Conservation (phyloP, 2,329 filamentous ascomycete species). For the Aureobasidium sp. region DNA sequence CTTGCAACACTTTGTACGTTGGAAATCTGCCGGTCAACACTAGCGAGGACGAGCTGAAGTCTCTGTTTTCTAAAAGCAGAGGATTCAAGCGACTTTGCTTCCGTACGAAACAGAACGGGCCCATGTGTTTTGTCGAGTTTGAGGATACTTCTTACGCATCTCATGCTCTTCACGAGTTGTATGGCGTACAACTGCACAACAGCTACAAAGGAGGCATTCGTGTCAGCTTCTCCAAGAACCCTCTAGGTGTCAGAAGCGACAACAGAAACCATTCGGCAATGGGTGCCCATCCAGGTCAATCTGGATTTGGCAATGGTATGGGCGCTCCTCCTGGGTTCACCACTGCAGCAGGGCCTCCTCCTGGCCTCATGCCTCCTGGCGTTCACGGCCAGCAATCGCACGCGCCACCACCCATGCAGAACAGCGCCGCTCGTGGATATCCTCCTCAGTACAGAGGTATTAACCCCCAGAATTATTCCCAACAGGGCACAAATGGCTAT, state of each 20-base stretch:
- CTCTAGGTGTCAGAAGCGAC: constrained; percentile 78
- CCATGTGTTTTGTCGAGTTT: constrained; percentile 99
- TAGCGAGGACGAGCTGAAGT: constrained; percentile 90
- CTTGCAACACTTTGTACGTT: constrained; percentile 96
- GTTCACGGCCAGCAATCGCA: constrained; percentile 34
- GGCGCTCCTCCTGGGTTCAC: constrained; percentile 41
- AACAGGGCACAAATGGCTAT: neutral
- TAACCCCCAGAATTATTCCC: neutral
- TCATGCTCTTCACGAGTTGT: constrained; percentile 81
- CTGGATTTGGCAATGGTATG: constrained; percentile 58
- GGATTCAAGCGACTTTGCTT: constrained; percentile 95
- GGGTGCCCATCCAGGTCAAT: constrained; percentile 40
- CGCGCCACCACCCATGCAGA: neutral
- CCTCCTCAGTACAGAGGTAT: neutral
- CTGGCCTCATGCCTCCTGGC: constrained; percentile 63
- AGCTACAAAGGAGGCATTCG: constrained; percentile 92
- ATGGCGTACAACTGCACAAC: constrained; percentile 80
- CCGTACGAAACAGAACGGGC: constrained; percentile 87
- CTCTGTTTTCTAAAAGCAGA: constrained; percentile 83
- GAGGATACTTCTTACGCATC: constrained; percentile 89
- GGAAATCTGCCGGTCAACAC: constrained; percentile 93
- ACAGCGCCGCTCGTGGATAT: neutral
- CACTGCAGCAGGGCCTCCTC: constrained; percentile 57
- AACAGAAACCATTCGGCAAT: neutral
- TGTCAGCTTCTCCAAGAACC: constrained; percentile 95